A percentile compares a stretch with the other conserved stretches of the same genome.
Evolutionary conservation across 2,329 filamentous ascomycete genomes (phyloP).

Genomic region (Periconia sp.): DNA sequence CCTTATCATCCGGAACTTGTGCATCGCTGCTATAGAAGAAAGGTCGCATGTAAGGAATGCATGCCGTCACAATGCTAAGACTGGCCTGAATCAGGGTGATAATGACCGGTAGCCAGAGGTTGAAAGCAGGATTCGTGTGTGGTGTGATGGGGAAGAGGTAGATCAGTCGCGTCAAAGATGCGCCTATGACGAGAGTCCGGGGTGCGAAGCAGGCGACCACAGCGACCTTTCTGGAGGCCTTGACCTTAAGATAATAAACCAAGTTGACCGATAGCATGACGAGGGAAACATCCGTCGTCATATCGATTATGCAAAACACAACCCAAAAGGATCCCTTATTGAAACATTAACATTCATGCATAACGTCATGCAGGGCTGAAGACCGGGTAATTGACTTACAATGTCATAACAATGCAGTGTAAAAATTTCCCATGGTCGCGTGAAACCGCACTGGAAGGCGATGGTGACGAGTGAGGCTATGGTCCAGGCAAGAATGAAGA

Average conservation of each 20-base stretch:
- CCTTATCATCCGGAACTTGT: conserved; percentile 16
- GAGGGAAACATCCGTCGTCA: conserved; percentile 33
- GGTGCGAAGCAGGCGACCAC: conserved; percentile 38
- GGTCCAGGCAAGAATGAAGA: conserved; percentile 31
- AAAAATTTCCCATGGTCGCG: conserved; percentile 31
- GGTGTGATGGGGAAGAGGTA: conserved; percentile 33
- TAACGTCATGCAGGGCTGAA: too few species aligned
- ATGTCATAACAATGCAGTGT: conserved; percentile 30
- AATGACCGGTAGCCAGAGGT: conserved; percentile 32
- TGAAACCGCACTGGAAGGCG: conserved; percentile 35
- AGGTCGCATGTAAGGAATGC: conserved; percentile 37
- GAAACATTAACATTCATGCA: conserved; percentile 14
- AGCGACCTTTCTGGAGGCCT: conserved; percentile 24
- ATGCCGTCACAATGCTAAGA: conserved; percentile 33
- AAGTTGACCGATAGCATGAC: conserved; percentile 34
- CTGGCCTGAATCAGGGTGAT: conserved; percentile 32
- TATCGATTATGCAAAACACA: conserved; percentile 36
- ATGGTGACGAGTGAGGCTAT: conserved; percentile 24
- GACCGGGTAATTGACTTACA: conserved; percentile 17
- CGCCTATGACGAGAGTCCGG: conserved; percentile 27
- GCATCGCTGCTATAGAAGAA: conserved; percentile 27
- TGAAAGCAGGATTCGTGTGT: conserved; percentile 24
- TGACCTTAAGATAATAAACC: conserved; percentile 29
- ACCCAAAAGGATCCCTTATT: conserved; percentile 36
- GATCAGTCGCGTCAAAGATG: conserved; percentile 29